Evolutionary conservation across 441 rosid species (phyloP).

Genomic region (Pelargonium myrrhifolium): DNA sequence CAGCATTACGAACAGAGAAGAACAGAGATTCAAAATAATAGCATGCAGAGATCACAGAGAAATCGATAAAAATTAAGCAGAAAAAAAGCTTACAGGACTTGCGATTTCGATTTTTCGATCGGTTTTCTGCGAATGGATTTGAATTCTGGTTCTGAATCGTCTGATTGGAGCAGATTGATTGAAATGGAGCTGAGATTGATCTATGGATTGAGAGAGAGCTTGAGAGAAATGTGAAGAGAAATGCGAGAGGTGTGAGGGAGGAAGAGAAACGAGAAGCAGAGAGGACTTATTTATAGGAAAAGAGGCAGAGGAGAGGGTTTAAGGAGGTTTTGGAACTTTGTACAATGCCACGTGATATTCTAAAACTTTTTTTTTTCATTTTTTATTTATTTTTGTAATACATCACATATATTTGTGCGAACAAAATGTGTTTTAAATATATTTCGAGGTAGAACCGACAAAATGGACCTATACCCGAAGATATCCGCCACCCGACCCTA

Average conservation of each 20-base stretch:
- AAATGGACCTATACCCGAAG: too few species aligned
- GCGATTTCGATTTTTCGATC: too few species aligned
- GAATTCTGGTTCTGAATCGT: too few species aligned
- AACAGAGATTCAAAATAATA: too few species aligned
- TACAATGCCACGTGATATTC: not conserved
- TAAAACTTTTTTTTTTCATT: not conserved
- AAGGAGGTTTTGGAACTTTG: not conserved
- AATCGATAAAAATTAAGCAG: too few species aligned
- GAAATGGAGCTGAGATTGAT: not conserved
- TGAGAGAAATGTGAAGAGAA: not conserved
- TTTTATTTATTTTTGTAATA: not conserved
- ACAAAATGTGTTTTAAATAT: too few species aligned
- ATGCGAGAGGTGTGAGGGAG: not conserved
- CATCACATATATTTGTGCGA: too few species aligned
- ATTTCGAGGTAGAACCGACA: too few species aligned
- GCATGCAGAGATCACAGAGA: too few species aligned
- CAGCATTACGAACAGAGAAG: not conserved
- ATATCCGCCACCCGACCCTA: too few species aligned
- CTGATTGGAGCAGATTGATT: not conserved
- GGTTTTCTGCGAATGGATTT: too few species aligned
- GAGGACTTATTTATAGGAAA: slow-evolving; percentile 20
- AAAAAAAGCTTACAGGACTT: too few species aligned
- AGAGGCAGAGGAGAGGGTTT: not conserved
- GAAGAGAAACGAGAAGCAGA: not conserved
- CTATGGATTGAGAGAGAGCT: not conserved